Conservation (phyloP, 768 basidiomycete genomes). For the Lepiota brunneoincarnata region DNA sequence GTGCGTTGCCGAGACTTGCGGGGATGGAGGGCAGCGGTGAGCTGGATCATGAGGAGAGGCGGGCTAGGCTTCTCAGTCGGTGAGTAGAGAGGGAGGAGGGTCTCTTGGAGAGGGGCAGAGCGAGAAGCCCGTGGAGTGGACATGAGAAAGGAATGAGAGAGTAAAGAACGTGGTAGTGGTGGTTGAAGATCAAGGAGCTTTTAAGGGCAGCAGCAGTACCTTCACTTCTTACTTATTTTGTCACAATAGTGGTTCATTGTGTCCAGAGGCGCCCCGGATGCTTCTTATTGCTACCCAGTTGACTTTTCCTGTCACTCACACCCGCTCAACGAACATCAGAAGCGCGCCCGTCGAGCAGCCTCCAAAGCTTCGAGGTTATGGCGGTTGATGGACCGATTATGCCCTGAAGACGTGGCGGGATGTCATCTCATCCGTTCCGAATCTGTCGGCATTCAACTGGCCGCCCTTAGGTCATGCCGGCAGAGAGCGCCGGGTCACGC, state of each 20-base stretch:
- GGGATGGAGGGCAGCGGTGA: constrained; percentile 33
- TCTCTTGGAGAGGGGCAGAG: constrained; percentile 32
- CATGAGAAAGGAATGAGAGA: constrained; percentile 17
- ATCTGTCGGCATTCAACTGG: not conserved
- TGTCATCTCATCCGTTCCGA: not conserved
- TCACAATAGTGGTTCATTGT: not conserved
- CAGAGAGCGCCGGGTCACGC: no score
- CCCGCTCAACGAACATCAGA: not conserved
- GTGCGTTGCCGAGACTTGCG: constrained; percentile 52
- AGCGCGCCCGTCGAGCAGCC: not conserved
- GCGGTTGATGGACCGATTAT: not conserved
- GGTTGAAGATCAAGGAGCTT: not conserved
- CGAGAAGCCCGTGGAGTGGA: constrained; percentile 24
- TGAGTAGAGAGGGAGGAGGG: constrained; percentile 21
- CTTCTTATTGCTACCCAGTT: no score
- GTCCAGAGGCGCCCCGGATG: no score
- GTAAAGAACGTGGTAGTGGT: constrained; percentile 7
- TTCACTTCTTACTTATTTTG: not conserved
- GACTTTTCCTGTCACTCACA: not conserved
- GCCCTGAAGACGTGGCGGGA: not conserved
- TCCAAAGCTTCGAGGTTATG: not conserved
- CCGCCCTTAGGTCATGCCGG: no score
- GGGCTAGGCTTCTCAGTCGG: constrained; percentile 13
- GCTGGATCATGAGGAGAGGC: constrained; percentile 20
- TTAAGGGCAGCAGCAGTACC: not conserved